Percentiles rank a stretch among this genome's conserved stretches.
Conservation (phyloP, 2,329 filamentous ascomycete genomes). For the Aspergillus bombycis region DNA sequence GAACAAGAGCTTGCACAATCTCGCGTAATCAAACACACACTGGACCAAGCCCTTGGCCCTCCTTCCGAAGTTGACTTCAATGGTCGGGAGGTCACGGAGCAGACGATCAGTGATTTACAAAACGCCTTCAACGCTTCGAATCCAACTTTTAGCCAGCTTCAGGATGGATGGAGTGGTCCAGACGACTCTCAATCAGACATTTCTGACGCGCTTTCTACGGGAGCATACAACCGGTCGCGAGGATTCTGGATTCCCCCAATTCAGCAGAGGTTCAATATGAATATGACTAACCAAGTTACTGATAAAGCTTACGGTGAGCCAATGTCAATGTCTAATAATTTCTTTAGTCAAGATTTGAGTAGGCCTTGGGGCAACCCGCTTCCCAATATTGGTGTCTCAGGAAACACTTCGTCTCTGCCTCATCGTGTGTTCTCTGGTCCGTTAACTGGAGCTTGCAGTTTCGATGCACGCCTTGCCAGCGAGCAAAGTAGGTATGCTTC, state of each 20-base stretch:
- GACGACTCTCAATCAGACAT: conserved; percentile 51
- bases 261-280: conserved; percentile 34
- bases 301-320: conserved; percentile 34
- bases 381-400: conserved; percentile 23
- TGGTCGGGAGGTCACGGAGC: conserved; percentile 53
- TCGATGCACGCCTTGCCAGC: conserved; percentile 33
- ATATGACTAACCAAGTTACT: conserved; percentile 20
- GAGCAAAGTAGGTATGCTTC: conserved; percentile 37
- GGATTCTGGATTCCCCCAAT: conserved; percentile 34
- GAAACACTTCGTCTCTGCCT: conserved; percentile 27
- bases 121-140: conserved; percentile 57
- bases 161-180: conserved; percentile 47
- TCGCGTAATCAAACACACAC: conserved; percentile 62
- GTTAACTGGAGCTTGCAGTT: conserved; percentile 27
- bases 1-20: conserved; percentile 64
- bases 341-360: conserved; percentile 30
- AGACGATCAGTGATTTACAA: conserved; percentile 54
- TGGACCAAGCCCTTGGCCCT: conserved; percentile 61
- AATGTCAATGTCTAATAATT: conserved; percentile 23
- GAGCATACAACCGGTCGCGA: conserved; percentile 45
- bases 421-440: conserved; percentile 43
- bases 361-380: conserved; percentile 36
- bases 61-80: conserved; percentile 57
- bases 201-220: conserved; percentile 46
- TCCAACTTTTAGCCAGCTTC: conserved; percentile 44